phyloP scores from a whole-genome alignment of 1,139 yeast genomes.

The Meyerozyma elateridarum region DNA sequence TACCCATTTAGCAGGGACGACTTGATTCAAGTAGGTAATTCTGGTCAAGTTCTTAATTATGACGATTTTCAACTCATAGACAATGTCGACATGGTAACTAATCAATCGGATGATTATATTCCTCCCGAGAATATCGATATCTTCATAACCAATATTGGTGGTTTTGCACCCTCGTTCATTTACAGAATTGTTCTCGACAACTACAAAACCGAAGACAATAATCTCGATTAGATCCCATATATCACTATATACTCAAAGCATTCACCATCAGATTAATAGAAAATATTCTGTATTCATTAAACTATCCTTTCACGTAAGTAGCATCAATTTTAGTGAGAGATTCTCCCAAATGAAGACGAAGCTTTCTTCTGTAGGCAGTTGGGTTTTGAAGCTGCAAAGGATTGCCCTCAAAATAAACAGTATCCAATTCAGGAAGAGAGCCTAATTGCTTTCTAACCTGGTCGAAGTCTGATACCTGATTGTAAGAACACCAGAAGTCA shows the following conservation, averaged over 20 bases:
- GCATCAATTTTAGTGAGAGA: conserved; percentile 89
- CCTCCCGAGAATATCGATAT: conserved; percentile 94
- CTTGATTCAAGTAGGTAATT: conserved; percentile 88
- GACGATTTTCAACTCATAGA: conserved; percentile 61
- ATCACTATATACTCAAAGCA: background rate
- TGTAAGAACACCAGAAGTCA: conserved; percentile 92
- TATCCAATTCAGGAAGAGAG: conserved; percentile 61
- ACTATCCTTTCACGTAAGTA: conserved; percentile 50
- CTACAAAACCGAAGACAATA: conserved; percentile 80
- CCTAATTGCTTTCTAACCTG: conserved; percentile 66
- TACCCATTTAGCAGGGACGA: conserved; percentile 91
- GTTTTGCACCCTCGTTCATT: conserved; percentile 92
- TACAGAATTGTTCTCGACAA: conserved; percentile 94
- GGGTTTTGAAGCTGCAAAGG: conserved; percentile 73
- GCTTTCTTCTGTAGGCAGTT: conserved; percentile 80
- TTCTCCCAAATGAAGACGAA: conserved; percentile 67
- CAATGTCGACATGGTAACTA: conserved; percentile 72
- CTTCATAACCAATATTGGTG: conserved; percentile 91
- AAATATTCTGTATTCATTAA: too few relatives aligned
- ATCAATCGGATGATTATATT: conserved; percentile 89
- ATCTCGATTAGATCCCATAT: conserved; percentile 41
- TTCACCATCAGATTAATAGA: too few relatives aligned
- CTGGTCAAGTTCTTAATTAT: conserved; percentile 76
- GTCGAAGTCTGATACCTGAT: conserved; percentile 61
- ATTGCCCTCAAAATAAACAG: conserved; percentile 94